These are phyloP conservation scores for Solanum hybrid DNA, from an alignment of 305 asterid genomes.

Conservation along the genomic window DNA sequence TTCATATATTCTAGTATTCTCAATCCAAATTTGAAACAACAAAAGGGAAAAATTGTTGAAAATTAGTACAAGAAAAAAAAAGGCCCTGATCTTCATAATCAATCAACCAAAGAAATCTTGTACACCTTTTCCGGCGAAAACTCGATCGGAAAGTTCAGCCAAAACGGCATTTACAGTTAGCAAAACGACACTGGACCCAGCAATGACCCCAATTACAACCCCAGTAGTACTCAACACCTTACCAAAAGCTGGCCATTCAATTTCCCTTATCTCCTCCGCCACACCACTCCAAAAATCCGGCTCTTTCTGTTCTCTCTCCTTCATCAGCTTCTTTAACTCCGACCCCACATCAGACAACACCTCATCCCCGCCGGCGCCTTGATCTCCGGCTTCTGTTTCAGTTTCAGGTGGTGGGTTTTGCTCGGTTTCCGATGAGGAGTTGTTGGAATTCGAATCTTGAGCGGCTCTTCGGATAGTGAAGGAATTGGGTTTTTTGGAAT, in stretches of 20 bases:
- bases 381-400: not conserved
- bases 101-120: conserved; percentile 78
- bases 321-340: conserved; percentile 64
- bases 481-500: conserved; percentile 10
- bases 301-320: conserved; percentile 42
- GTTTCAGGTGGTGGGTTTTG: not conserved
- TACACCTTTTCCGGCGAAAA: conserved; percentile 76
- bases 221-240: conserved; percentile 81
- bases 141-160: conserved; percentile 75
- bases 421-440: conserved; percentile 10
- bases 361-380: not conserved
- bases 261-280: conserved; percentile 66
- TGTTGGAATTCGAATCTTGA: conserved; percentile 26
- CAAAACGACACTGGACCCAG: conserved; percentile 87
- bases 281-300: conserved; percentile 52
- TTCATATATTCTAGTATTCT: not conserved
- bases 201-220: conserved; percentile 76
- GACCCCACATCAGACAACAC: conserved; percentile 46
- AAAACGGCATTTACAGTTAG: conserved; percentile 87
- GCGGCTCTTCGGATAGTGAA: conserved; percentile 21
- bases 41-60: not conserved
- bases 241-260: conserved; percentile 76
- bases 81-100: conserved; percentile 11
- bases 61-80: not conserved
- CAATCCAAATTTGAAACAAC: not conserved